Base-by-base conservation (phyloP, 257 asterid species). In the Datura wrightii region DNA sequence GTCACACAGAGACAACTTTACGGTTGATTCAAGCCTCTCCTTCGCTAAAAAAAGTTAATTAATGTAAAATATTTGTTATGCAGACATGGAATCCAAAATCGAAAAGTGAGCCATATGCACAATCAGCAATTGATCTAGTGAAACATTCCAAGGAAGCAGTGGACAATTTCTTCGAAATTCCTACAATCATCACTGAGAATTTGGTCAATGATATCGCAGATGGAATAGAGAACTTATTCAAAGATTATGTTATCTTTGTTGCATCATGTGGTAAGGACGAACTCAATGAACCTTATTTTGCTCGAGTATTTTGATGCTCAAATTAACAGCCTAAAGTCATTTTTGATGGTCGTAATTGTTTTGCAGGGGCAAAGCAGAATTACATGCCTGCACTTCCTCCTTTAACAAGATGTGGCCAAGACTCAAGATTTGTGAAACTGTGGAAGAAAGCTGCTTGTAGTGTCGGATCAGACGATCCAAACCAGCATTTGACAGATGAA, bases 41-140 rank as follows among this genome's bases (percentile, higher is more conserved):
- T 54, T 54, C 18, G 3, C 18, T 9, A 48, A 48, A 48, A 48
- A 6, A 37, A 60, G n/a, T 65, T 34, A 65, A 1, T 15, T 31
- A 78, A 52, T 31, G 82, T 5, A 31, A 74, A 78, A 31, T 34
- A 31, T 31, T 31, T 76, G 14, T 31, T 50, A 31, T 83, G n/a
- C 53, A 94, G 98, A 96, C 98, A 63, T 96, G 99, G 99, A 93
- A 94, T 83, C 99, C 99, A 0, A 93, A 89, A 83, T 96, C 99
- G 31, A 94, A 96, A 89, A 90, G 87, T n/a, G 99, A 94, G 88
- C 99, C 98, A 0, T 93, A 94, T 41, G 97, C 97, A 46, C 91
- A 94, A 85, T 92, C 98, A 50, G 97, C 97, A 10, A 90, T 88
- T 44, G 98, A 96, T 69, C 80, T 96, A 59, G 60, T 91, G 84